phyloP scores from a whole-genome alignment of 169 alveolate genomes.

The Plasmodium chabaudi region DNA sequence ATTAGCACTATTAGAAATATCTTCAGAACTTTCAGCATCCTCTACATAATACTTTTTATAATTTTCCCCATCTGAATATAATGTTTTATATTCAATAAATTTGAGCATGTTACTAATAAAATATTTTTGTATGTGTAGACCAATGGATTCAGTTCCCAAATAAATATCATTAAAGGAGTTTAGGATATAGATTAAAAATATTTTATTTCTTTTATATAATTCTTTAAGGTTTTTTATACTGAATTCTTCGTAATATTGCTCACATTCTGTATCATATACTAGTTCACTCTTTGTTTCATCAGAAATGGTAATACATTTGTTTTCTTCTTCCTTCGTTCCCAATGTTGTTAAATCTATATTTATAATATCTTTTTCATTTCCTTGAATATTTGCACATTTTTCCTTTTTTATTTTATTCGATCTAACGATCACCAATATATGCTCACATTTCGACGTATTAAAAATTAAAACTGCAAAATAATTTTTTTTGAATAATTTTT shows the following conservation, averaged over 20 bases:
- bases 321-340: background rate
- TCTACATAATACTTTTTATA: slow-evolving; percentile 9
- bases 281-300: background rate
- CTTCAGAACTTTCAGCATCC: background rate
- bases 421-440: slow-evolving; percentile 20
- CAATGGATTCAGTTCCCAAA: slow-evolving; percentile 13
- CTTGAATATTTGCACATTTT: background rate
- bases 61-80: slow-evolving; percentile 30
- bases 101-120: slow-evolving; percentile 13
- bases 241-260: slow-evolving; percentile 25
- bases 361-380: background rate
- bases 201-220: slow-evolving; percentile 38
- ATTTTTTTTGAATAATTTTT: slow-evolving; percentile 17
- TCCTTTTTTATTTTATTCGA: background rate
- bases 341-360: background rate
- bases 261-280: slow-evolving; percentile 2
- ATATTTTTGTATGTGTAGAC: slow-evolving; percentile 19
- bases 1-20: no score
- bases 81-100: slow-evolving; percentile 26
- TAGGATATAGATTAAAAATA: slow-evolving; percentile 39
- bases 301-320: background rate
- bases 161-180: slow-evolving; percentile 36
- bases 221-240: slow-evolving; percentile 48
- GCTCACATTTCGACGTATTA: slow-evolving; percentile 46
- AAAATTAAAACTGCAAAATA: slow-evolving; percentile 21